Percentiles rank a stretch among this genome's conserved stretches.
These are phyloP conservation scores for Penicillium palitans DNA, from an alignment of 2,329 filamentous ascomycete genomes.

Conservation along the genomic window DNA sequence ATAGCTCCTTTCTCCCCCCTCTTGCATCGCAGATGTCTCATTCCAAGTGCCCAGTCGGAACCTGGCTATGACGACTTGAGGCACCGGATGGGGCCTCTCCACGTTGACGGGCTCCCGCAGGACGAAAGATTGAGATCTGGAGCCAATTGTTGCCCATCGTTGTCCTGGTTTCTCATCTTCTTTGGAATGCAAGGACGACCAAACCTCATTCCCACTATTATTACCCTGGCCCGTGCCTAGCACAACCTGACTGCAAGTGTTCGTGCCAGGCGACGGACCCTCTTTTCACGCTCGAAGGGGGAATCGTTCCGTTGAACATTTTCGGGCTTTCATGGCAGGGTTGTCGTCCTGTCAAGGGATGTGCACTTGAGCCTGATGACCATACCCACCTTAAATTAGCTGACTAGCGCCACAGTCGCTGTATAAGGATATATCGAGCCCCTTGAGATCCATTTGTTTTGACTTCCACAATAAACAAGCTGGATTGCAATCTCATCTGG, in stretches of 20 bases:
- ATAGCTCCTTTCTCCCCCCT: constrained; percentile 21
- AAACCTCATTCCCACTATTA: constrained; percentile 29
- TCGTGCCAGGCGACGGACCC: constrained; percentile 26
- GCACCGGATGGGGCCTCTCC: constrained; percentile 29
- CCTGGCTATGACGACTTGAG: constrained; percentile 31
- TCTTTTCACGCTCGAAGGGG: constrained; percentile 30
- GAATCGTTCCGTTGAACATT: constrained; percentile 16
- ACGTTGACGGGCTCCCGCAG: constrained; percentile 37
- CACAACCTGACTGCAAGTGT: constrained; percentile 13
- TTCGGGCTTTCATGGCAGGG: constrained; percentile 22
- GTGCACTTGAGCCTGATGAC: constrained; percentile 20
- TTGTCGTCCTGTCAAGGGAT: constrained; percentile 34
- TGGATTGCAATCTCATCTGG: constrained; percentile 24
- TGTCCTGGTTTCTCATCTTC: constrained; percentile 26
- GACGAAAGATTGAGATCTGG: constrained; percentile 19
- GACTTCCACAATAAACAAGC: constrained; percentile 11
- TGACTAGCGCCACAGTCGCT: constrained; percentile 21
- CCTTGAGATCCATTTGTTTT: constrained; percentile 23
- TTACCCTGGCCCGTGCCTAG: constrained; percentile 27
- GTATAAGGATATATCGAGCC: constrained; percentile 36
- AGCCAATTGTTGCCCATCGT: constrained; percentile 28
- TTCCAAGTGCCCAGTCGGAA: constrained; percentile 25
- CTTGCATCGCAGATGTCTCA: constrained; percentile 35
- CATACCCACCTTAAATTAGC: constrained; percentile 20
- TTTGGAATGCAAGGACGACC: constrained; percentile 43